Base-by-base conservation (phyloP, 2,329 filamentous ascomycete genomes). In the Ceratocystis smalleyi region DNA sequence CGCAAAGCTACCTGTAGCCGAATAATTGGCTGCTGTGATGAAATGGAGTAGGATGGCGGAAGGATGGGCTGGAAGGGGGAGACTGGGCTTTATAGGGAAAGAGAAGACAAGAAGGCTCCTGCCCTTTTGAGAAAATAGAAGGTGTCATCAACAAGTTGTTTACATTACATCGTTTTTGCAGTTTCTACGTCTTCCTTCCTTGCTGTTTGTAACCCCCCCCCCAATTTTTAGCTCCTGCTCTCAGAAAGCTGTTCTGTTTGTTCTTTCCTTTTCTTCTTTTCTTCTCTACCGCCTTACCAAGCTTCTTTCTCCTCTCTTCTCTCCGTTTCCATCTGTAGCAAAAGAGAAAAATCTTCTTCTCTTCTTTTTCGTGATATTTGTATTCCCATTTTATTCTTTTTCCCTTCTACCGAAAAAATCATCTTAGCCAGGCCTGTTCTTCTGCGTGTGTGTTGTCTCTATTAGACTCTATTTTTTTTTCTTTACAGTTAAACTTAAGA, bases 401-500 rank as follows among this genome's bases (percentile, higher is more conserved):
- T 24, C n/a, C 8, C n/a, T 22, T 12, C n/a, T 19, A 10, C 47
- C 4, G 35, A 40, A 22, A 19, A 24, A 51, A 51, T 51, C 47
- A 51, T 51, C 47, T 51, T 51, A 51, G n/a, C 47, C n/a, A 19
- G 47, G 47, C 47, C 22, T 40, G 35, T 51, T 51, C 17, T 22
- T 19, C 47, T 19, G 17, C 17, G n/a, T 51, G 47, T 24, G 47
- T 10, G 47, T 22, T 51, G 47, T 51, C 35, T 49, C 8, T 49
- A 57, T 54, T 54, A 51, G 22, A 17, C 61, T 40, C 47, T 62
- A 40, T 47, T 49, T 62, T 62, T 47, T 61, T 40, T 64, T 47
- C 47, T 57, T 30, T 27, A 30, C 30, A 40, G 35, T 40, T 40
- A 40, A 40, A 40, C 35, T 40, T 40, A 12, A 40, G 35, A 40